phyloP scores from a whole-genome alignment of 1,284 basidiomycete species.

The Inonotus hispidus region DNA sequence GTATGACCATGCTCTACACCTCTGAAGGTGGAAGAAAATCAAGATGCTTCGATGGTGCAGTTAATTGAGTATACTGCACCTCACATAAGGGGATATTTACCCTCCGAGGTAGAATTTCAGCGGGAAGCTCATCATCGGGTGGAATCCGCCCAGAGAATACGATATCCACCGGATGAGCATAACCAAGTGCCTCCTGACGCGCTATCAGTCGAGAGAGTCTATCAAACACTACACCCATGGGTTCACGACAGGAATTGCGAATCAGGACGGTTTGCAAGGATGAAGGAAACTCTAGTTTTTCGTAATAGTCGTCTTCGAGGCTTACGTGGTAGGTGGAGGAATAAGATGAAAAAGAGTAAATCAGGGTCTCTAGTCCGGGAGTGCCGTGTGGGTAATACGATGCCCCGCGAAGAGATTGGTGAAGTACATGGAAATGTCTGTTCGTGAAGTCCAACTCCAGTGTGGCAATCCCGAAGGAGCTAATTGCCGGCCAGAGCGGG shows the following conservation, averaged over 20 bases:
- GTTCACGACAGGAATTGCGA: neutral
- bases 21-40: no score
- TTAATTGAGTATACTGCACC: no score
- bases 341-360: neutral
- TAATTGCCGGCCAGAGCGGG: neutral
- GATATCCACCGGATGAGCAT: neutral
- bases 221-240: neutral
- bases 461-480: neutral
- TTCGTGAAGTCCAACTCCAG: neutral
- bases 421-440: neutral
- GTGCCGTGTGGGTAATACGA: neutral
- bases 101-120: no score
- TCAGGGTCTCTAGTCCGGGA: neutral
- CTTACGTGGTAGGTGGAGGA: no score
- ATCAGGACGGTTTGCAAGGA: neutral
- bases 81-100: no score
- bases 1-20: no score
- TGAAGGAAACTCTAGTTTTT: neutral
- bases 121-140: neutral
- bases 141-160: neutral
- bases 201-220: neutral
- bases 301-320: neutral
- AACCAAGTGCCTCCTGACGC: neutral
- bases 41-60: no score
- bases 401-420: neutral